Conservation (phyloP, 1,139 yeast genomes). For the Geotrichum siamense region DNA sequence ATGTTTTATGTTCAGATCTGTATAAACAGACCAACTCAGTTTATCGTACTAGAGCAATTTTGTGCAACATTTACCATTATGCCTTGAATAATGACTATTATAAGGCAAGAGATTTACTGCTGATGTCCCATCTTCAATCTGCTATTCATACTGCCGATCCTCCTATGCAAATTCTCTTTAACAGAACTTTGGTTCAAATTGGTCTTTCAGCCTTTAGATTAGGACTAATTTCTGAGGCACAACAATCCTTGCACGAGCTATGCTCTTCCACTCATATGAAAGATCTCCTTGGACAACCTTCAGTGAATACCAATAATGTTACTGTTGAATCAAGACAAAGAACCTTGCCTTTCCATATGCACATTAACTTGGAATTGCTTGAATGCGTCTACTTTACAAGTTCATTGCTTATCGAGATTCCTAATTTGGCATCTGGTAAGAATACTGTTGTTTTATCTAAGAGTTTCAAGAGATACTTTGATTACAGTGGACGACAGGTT, state of each 20-base stretch:
- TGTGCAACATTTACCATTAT: constrained; percentile 81
- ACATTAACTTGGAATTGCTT: constrained; percentile 87
- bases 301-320: constrained; percentile 48
- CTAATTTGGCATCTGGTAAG: constrained; percentile 65
- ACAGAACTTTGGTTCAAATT: constrained; percentile 90
- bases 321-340: constrained; percentile 66
- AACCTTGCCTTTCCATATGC: constrained; percentile 96
- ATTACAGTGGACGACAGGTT: constrained; percentile 88
- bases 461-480: constrained; percentile 87
- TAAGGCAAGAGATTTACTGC: constrained; percentile 81
- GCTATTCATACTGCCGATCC: constrained; percentile 81
- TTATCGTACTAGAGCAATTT: constrained; percentile 75
- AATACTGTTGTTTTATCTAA: constrained; percentile 49
- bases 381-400: constrained; percentile 92
- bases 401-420: constrained; percentile 85
- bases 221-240: constrained; percentile 81
- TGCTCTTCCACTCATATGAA: constrained; percentile 80
- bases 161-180: constrained; percentile 80
- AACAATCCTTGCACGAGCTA: constrained; percentile 81
- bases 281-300: constrained; percentile 92
- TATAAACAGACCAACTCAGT: constrained; percentile 58
- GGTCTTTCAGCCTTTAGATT: constrained; percentile 93
- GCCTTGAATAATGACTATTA: constrained; percentile 81
- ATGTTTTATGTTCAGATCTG: constrained; percentile 57
- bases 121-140: constrained; percentile 76